Base-by-base conservation (phyloP, 2,329 filamentous ascomycete species). In the Neofusicoccum sp. region DNA sequence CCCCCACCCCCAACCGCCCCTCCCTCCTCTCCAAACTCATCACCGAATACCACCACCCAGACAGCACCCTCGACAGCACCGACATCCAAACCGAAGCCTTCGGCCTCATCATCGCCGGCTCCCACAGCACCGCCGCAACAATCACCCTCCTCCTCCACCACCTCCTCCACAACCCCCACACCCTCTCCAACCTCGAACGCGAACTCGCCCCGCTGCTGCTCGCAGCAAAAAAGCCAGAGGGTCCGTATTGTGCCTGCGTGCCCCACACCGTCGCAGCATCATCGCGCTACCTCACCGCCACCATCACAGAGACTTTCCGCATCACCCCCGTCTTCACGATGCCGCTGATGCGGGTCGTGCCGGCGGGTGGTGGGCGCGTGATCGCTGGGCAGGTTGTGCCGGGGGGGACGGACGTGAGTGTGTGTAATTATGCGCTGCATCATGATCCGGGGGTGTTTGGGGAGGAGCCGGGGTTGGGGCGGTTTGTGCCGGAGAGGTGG, bases 61-160 rank as follows among this genome's bases (percentile, higher is more conserved):
- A 12, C 30, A n/a, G 20, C 6, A 31, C 12, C 16, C 26, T 47
- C n/a, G 56, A 43, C 16, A 8, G 20, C 8, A 20, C 30, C 16
- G 60, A 62, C n/a, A 34, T 62, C 12, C 40, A 62, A 26, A 62
- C 60, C 28, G 60, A 59, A 30, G 60, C 60, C 12, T 62, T 62
- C 38, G 53, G 51, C n/a, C 47, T 62, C 38, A 45, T 62, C 49
- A 43, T 62, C 33, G 60, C 60, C 14, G 60, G 60, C 14, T 58
- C 60, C 5, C 60, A 62, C 43, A 62, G 54, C 30, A 62, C 53
- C n/a, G 41, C 51, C 20, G 38, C 51, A 3, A 62, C 40, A 9
- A 58, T 34, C 24, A 48, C 53, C 9, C 26, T 62, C 6, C 44
- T 62, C 4, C 48, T 62, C 24, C 47, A 31, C 34, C 53, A 62